These are phyloP conservation scores for Globisporangium alternatum DNA, from an alignment of 352 stramenopile genomes.

Conservation along the genomic window DNA sequence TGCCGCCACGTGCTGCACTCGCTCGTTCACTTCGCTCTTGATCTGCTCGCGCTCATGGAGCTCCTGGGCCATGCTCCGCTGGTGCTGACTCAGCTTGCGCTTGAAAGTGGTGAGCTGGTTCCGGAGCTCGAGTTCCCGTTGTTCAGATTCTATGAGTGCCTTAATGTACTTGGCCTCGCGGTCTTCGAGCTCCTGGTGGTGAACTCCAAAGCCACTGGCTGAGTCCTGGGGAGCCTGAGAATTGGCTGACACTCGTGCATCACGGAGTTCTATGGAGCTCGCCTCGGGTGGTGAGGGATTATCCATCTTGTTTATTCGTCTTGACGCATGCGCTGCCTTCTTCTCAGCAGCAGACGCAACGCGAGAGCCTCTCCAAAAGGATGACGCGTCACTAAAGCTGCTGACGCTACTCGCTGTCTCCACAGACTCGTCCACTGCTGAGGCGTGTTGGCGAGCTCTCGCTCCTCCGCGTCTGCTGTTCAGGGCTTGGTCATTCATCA, in stretches of 20 bases:
- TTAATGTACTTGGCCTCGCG: slow-evolving; percentile 75
- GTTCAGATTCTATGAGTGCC: slow-evolving; percentile 74
- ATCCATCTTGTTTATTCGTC: background rate
- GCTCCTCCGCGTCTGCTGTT: background rate
- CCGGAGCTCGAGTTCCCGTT: slow-evolving; percentile 64
- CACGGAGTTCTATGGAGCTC: background rate
- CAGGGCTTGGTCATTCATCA: background rate
- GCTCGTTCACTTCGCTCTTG: slow-evolving; percentile 48
- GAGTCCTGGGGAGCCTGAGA: background rate
- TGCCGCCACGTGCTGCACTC: slow-evolving; percentile 35
- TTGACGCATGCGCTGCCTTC: too few relatives aligned
- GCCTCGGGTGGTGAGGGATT: background rate
- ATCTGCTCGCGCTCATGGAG: slow-evolving; percentile 45
- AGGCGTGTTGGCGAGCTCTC: background rate
- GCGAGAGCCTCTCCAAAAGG: slow-evolving; percentile 10
- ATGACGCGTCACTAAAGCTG: slow-evolving; percentile 13
- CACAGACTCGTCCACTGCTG: slow-evolving; percentile 8
- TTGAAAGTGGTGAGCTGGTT: slow-evolving; percentile 45
- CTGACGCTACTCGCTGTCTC: slow-evolving; percentile 18
- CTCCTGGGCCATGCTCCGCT: slow-evolving; percentile 38
- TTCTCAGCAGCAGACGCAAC: background rate
- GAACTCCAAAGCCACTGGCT: background rate
- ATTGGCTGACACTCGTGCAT: background rate
- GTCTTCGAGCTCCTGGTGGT: slow-evolving; percentile 53
- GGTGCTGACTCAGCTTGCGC: slow-evolving; percentile 41